Percentiles rank a stretch among this genome's conserved stretches.
These are phyloP conservation scores for Cystobasidium ongulense DNA, from an alignment of 768 basidiomycete species.

Conservation along the genomic window DNA sequence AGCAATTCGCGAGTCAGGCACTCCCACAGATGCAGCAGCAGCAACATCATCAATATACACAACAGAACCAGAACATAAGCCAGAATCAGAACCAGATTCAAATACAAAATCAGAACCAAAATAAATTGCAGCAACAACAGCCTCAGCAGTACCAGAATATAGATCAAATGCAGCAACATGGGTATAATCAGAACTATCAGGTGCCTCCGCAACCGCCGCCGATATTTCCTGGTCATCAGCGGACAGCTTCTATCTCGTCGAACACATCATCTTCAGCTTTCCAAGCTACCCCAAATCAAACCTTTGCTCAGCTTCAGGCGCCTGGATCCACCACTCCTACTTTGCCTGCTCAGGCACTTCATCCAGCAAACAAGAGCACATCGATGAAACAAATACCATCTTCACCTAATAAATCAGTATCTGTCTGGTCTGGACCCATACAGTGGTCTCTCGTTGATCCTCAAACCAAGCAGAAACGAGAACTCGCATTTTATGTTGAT, in stretches of 20 bases:
- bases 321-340: background rate
- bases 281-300: background rate
- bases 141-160: background rate
- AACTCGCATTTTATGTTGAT: slow-evolving; percentile 28
- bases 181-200: background rate
- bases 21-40: background rate
- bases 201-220: background rate
- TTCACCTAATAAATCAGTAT: background rate
- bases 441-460: slow-evolving; percentile 25
- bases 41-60: background rate
- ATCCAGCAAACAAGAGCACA: background rate
- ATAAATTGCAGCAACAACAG: background rate
- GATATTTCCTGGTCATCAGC: background rate
- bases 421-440: slow-evolving; percentile 27
- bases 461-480: slow-evolving; percentile 4
- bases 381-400: background rate
- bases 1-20: background rate
- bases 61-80: background rate
- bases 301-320: background rate
- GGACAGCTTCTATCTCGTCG: background rate
- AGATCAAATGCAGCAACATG: background rate
- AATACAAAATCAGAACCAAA: background rate
- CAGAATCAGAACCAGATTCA: no score
- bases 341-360: background rate
- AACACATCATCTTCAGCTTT: background rate